Percentiles rank a stretch among this genome's conserved stretches.
phyloP scores from a whole-genome alignment of 805 yeast genomes.

The Crinitomyces ghanaensis region DNA sequence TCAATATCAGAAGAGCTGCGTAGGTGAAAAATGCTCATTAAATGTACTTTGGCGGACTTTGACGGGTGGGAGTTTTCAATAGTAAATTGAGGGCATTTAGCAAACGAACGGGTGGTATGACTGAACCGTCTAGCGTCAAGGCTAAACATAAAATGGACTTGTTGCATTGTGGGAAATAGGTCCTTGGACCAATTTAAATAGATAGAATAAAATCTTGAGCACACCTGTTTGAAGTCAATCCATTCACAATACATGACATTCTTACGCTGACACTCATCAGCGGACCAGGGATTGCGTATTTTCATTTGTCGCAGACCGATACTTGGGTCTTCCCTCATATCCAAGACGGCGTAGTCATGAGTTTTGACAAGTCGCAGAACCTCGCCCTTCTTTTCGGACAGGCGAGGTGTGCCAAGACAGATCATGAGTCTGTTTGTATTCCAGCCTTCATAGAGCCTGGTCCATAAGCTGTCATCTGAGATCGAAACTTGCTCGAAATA shows the following conservation, averaged over 20 bases:
- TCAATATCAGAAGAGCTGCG: no score
- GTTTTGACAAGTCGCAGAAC: slow-evolving; percentile 34
- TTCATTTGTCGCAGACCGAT: slow-evolving; percentile 18
- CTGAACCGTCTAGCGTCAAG: background rate
- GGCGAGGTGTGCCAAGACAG: slow-evolving; percentile 58
- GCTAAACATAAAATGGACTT: background rate
- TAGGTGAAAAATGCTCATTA: no score
- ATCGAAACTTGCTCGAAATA: slow-evolving; percentile 21
- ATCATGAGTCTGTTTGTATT: slow-evolving; percentile 32
- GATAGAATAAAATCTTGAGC: slow-evolving; percentile 35
- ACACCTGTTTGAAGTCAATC: slow-evolving; percentile 24
- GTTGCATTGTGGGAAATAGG: slow-evolving; percentile 12
- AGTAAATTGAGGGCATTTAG: slow-evolving; percentile 7
- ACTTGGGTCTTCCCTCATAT: slow-evolving; percentile 19
- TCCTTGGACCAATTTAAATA: slow-evolving; percentile 59
- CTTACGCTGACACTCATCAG: slow-evolving; percentile 3
- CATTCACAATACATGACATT: slow-evolving; percentile 15
- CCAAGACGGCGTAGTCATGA: slow-evolving; percentile 62
- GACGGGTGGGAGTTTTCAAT: no score
- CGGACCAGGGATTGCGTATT: slow-evolving; percentile 39
- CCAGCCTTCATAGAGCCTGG: slow-evolving; percentile 24
- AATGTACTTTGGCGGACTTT: no score
- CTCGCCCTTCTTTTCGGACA: slow-evolving; percentile 25
- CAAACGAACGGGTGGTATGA: background rate
- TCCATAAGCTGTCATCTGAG: slow-evolving; percentile 25